These are phyloP conservation scores for Hyphopichia khmerensis DNA, from an alignment of 1,139 yeast species.

Conservation along the genomic window DNA sequence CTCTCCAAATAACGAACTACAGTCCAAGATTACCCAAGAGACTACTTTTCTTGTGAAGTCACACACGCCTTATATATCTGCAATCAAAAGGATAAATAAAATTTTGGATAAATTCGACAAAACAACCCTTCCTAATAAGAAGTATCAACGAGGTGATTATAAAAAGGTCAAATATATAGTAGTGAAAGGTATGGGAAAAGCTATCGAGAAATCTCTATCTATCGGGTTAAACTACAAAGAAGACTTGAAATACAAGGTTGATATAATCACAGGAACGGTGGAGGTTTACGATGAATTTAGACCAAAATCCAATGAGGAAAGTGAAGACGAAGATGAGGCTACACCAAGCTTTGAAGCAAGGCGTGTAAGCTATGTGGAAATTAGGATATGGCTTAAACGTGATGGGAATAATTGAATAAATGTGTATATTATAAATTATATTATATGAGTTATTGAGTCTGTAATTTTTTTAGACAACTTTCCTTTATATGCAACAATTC, in stretches of 20 bases:
- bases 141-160: constrained; percentile 39
- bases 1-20: constrained; percentile 34
- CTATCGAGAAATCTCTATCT: constrained; percentile 54
- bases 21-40: constrained; percentile 35
- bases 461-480: constrained; percentile 27
- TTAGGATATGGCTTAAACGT: constrained; percentile 45
- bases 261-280: constrained; percentile 55
- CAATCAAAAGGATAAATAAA: constrained; percentile 55
- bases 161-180: constrained; percentile 43
- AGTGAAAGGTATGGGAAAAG: constrained; percentile 68
- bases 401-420: constrained; percentile 5
- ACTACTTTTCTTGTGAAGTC: constrained; percentile 56
- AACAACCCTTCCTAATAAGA: constrained; percentile 23
- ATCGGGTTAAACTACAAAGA: constrained; percentile 53
- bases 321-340: constrained; percentile 21
- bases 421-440: not conserved
- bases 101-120: constrained; percentile 40
- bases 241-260: constrained; percentile 46
- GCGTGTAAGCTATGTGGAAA: constrained; percentile 58
- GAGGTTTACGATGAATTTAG: constrained; percentile 64
- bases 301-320: constrained; percentile 18
- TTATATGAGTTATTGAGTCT: not conserved
- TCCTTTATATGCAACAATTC: constrained; percentile 46
- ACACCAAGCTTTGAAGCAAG: constrained; percentile 39
- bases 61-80: constrained; percentile 61